Base-by-base conservation (phyloP, 2,329 filamentous ascomycete genomes). In the Colletotrichum shisoi region DNA sequence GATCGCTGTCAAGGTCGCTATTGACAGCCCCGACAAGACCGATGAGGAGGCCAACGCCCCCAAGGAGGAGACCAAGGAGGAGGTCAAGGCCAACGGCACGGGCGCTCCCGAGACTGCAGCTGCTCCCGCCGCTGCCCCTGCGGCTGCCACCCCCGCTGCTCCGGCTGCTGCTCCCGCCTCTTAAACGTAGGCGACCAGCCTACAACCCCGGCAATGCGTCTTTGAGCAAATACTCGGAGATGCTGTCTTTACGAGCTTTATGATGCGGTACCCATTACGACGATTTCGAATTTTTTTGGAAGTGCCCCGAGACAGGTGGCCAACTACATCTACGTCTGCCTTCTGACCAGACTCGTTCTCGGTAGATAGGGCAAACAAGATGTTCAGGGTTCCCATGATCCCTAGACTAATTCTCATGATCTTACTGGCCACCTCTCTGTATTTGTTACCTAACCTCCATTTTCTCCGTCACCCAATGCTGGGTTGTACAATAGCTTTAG, bases 1-100 rank as follows among this genome's bases (percentile, higher is more conserved):
- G 85, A 99, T 99, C 74, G 95, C 95, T 72, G 95, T 99, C 87
- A 99, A 99, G 91, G 94, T 99, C 78, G 95, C 95, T 78, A 98
- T 99, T 77, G 95, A 99, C 85, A 97, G 93, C 86, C 95, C 95
- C 71, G 94, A 96, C 83, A 99, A 98, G 91, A 89, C 87, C 69
- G 87, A 90, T 71, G 94, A 97, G 82, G 94, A 97, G 78, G 88
- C 91, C 76, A 90, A 85, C 75, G 81, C 81, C 70, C 79, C 79
- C 65, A 76, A 79, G 58, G 81, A 83, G 71, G 62, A 65, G 74
- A 73, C 79, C 64, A 76, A 79, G 60, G 81, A 83, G 71, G 62
- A 68, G 73, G 72, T 74, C 70, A 80, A 81, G 75, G 73, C 76
- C 72, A 80, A 81, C 72, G 80, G 77, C 68, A 80, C 84, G 71